These are phyloP conservation scores for Huntiella abstrusa DNA, from an alignment of 2,329 filamentous ascomycete species.

Conservation along the genomic window DNA sequence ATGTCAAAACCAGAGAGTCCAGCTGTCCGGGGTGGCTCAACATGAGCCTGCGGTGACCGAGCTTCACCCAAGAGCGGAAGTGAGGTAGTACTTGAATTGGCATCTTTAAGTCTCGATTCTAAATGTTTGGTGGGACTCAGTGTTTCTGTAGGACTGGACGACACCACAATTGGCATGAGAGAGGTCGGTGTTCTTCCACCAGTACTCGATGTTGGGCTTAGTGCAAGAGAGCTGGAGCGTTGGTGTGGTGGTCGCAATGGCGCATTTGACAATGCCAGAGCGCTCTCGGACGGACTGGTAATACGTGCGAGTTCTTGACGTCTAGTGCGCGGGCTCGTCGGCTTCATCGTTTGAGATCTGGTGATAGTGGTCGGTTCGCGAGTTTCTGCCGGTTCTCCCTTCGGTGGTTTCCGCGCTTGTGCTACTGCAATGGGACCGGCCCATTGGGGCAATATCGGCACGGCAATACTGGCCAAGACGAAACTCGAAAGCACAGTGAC, in stretches of 20 bases:
- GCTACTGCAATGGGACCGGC: slow-evolving; percentile 66
- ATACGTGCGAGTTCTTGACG: slow-evolving; percentile 17
- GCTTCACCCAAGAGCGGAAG: slow-evolving; percentile 41
- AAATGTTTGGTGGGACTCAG: slow-evolving; percentile 24
- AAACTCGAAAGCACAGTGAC: slow-evolving; percentile 68
- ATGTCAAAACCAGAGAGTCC: slow-evolving; percentile 26
- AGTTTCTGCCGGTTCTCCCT: slow-evolving; percentile 28
- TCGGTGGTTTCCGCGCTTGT: slow-evolving; percentile 53
- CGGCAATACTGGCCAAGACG: slow-evolving; percentile 55
- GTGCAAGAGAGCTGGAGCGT: slow-evolving; percentile 11
- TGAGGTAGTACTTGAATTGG: slow-evolving; percentile 48
- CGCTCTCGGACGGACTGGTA: slow-evolving; percentile 8
- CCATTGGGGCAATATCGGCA: slow-evolving; percentile 58
- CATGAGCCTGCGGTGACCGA: slow-evolving; percentile 31
- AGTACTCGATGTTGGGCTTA: neutral
- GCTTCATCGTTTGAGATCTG: slow-evolving; percentile 49
- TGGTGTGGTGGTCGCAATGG: neutral
- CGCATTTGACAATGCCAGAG: neutral
- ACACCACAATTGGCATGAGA: neutral
- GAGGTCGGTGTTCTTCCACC: slow-evolving; percentile 4
- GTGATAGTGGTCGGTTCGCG: slow-evolving; percentile 27
- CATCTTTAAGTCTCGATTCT: slow-evolving; percentile 35
- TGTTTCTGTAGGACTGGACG: neutral
- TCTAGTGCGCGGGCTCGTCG: slow-evolving; percentile 29
- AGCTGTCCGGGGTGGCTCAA: slow-evolving; percentile 38